Conservation (phyloP, 352 stramenopile species). For the Pythium plurisporium region DNA sequence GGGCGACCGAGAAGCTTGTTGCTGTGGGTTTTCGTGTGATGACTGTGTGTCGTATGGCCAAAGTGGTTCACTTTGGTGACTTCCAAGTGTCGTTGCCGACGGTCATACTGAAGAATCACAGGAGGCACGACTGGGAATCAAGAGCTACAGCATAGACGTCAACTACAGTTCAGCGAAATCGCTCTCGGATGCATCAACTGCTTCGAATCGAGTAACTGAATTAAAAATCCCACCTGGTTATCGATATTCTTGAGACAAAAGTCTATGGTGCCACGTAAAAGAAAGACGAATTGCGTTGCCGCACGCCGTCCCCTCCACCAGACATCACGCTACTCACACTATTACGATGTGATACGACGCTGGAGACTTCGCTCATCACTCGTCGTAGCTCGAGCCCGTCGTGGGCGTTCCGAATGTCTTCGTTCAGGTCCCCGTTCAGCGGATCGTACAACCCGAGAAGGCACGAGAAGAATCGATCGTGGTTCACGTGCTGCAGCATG, state of each 20-base stretch:
- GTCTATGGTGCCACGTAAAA: constrained; percentile 48
- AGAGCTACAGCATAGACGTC: too few relatives aligned
- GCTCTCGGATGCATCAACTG: too few relatives aligned
- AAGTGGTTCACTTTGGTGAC: too few relatives aligned
- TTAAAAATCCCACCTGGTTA: background rate
- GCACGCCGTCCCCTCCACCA: constrained; percentile 28
- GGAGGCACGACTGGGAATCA: too few relatives aligned
- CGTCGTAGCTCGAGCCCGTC: constrained; percentile 63
- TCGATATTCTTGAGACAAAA: too few relatives aligned
- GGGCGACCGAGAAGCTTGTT: too few relatives aligned
- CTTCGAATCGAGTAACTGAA: background rate
- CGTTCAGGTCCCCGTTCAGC: constrained; percentile 64
- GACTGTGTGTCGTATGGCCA: too few relatives aligned
- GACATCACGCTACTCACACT: constrained; percentile 41
- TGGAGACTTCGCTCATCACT: constrained; percentile 73
- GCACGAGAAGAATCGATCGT: constrained; percentile 86
- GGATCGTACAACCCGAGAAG: constrained; percentile 80
- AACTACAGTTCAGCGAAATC: too few relatives aligned
- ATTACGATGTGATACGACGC: constrained; percentile 49
- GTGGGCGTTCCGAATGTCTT: constrained; percentile 61
- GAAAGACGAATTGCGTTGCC: constrained; percentile 68
- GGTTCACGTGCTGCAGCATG: constrained; percentile 86
- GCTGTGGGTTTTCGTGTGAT: too few relatives aligned
- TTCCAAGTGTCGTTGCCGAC: too few relatives aligned
- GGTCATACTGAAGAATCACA: too few relatives aligned